Percentiles rank a stretch among this genome's conserved stretches.
phyloP scores from a whole-genome alignment of 176 grass and related monocot species.

The Elymus sibiricus region DNA sequence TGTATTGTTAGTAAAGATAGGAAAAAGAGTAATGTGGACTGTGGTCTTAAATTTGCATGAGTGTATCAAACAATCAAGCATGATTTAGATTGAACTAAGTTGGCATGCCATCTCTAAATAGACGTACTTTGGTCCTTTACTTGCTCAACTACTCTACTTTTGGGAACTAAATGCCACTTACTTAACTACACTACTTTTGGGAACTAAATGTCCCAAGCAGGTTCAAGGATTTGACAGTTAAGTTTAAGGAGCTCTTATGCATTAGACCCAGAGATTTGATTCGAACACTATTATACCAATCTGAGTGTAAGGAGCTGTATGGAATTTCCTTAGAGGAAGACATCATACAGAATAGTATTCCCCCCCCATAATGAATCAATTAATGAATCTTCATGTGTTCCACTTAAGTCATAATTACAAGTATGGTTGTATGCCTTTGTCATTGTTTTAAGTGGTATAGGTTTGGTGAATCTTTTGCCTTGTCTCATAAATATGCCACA shows the following conservation, averaged over 20 bases:
- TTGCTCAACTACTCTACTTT: not conserved
- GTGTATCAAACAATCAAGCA: not conserved
- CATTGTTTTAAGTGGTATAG: not conserved
- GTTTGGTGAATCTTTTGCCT: not conserved
- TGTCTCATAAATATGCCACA: not conserved
- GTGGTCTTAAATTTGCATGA: not conserved
- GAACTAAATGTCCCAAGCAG: too few relatives aligned
- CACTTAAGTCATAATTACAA: not conserved
- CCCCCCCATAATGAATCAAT: not conserved
- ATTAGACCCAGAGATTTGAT: too few relatives aligned
- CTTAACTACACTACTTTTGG: too few relatives aligned
- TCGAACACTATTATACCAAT: not conserved
- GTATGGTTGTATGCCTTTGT: not conserved
- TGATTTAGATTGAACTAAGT: not conserved
- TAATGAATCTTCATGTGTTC: not conserved
- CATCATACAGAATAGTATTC: not conserved
- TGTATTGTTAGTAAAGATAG: not conserved
- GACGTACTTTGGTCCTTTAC: not conserved
- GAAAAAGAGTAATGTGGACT: not conserved
- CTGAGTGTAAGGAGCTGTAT: not conserved
- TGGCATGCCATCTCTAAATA: not conserved
- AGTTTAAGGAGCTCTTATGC: too few relatives aligned
- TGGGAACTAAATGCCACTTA: not conserved
- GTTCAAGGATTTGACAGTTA: not conserved
- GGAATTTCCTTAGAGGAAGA: not conserved